Percentiles rank a stretch among this genome's conserved stretches.
These are phyloP conservation scores for Graphilbum fragrans DNA, from an alignment of 2,329 filamentous ascomycete species.

Conservation along the genomic window DNA sequence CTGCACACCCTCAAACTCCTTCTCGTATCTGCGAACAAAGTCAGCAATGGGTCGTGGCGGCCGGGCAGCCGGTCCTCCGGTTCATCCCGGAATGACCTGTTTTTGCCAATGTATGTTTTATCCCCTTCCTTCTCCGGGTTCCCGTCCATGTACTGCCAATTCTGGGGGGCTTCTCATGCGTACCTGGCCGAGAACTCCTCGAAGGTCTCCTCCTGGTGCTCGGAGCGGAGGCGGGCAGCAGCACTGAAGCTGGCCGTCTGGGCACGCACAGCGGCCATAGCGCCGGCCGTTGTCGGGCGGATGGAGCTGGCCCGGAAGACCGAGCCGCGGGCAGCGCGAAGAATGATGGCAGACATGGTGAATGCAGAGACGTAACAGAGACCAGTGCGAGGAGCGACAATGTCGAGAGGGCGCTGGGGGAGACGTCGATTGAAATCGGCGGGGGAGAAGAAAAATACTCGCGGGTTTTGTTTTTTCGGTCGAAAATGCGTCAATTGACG, in stretches of 20 bases:
- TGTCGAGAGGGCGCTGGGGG: conserved; percentile 1
- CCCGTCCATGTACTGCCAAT: too few species aligned
- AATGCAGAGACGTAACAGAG: too few species aligned
- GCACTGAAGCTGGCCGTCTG: conserved; percentile 45
- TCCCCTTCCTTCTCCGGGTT: too few species aligned
- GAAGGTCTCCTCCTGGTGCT: conserved; percentile 90
- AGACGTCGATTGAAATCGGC: neutral
- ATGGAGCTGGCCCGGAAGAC: conserved; percentile 53
- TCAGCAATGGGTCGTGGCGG: conserved; percentile 24
- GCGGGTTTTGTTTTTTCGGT: neutral
- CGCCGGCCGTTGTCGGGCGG: conserved; percentile 36
- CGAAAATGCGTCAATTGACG: neutral
- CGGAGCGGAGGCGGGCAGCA: conserved; percentile 38
- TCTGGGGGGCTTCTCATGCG: conserved; percentile 20
- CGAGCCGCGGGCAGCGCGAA: conserved; percentile 58
- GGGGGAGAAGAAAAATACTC: neutral
- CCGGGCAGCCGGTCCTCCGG: conserved; percentile 1
- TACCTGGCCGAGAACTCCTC: conserved; percentile 99
- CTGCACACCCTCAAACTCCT: conserved; percentile 95
- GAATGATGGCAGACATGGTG: conserved; percentile 44
- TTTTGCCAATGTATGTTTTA: too few species aligned
- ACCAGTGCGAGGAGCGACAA: too few species aligned
- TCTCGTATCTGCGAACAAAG: conserved; percentile 71
- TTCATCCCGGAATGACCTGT: neutral
- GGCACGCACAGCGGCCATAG: conserved; percentile 34